Evolutionary conservation across 116 monocot species (phyloP), one percentile per base, ranked within the genome.

Genomic region (Posidonia oceanica): DNA sequence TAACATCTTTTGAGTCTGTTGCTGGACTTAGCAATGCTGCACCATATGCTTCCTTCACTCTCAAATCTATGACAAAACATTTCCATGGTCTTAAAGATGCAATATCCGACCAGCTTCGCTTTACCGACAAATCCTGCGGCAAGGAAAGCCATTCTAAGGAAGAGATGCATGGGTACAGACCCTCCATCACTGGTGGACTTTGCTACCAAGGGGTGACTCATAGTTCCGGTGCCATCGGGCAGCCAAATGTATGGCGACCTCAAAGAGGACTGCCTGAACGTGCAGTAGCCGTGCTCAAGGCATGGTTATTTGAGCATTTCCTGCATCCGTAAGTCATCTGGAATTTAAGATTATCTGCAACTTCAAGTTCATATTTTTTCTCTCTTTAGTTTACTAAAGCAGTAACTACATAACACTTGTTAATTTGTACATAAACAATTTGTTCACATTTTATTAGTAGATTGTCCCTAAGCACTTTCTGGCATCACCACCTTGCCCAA

Each of bases 241-340:
- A 86, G 54, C 76, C 80, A 5, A 83, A 81, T 77, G 74, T 80
- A 5, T 94, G 94, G 94, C 67, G 94, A 3, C 94, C 94, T 37
- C 94, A 94, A 58, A 81, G 94, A 71, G 94, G 94, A 54, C 80
- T 94, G 16, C 94, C 94, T 20, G 94, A 94, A 63, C 80, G 90
- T 0, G 90, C 94, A 0, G 90, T 94, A 3, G 63, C 85, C 2
- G 90, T 94, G 3, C 90, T 94, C 59, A 90, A 87, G 52, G 83
- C 85, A 10, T 94, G 94, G 94, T 73, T 94, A 0, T 94, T 90
- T 39, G 94, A 94, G 39, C 94, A 94, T 64, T 94, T 94, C 68
- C 76, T 94, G 61, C 94, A 94, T 64, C 94, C 94, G 94, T 94
- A 81, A 90, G 94, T 84, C 29, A 29, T 29, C 21, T 58, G 17